Evolutionary conservation across 192 early-diverging fungal species (phyloP), one percentile per base, ranked within the genome.

Genomic region (Umbelopsis sp.): DNA sequence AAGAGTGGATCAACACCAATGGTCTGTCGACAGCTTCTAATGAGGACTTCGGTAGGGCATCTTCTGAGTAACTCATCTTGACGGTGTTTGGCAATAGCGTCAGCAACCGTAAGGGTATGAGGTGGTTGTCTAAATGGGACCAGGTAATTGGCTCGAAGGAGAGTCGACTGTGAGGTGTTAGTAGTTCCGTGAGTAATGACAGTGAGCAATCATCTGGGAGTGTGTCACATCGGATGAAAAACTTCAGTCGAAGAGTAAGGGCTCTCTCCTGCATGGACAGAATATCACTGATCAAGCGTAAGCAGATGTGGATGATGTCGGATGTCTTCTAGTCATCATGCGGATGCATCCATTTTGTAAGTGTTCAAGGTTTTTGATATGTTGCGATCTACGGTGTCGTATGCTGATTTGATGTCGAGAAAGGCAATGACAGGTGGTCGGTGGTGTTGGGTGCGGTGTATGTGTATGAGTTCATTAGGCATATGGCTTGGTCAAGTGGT

Each of bases 271-370:
- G n/a, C 52, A 54, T 54, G 2, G n/a, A n/a, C 0, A 11, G 52
- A 0, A 54, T 4, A 12, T 54, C 52, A 2, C 22, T 25, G 0
- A 54, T 20, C 2, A 25, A 24, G 20, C 52, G 52, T 20, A 54
- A 54, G 52, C 21, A 25, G 22, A 25, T 3, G 25, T 54, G 7
- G 52, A 54, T 0, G 52, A 25, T 12, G 52, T 54, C 2, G 2
- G n/a, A 24, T 44, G 44, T 9, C 67, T 31, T 17, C 62, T 25
- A 10, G 53, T 34, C 4, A 45, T 24, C 22, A 68, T 22, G n/a
- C 73, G 49, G 2, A 74, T 20, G n/a, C 73, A 74, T 3, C 5
- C 14, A 31, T 67, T 49, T 3, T 74, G 73, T 0, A 34, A 20
- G 4, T 34, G 20, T 16, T 75, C 74, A 0, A 75, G 17, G 2